These are phyloP conservation scores for Podospora australis DNA, from an alignment of 495 filamentous ascomycete genomes.

Conservation along the genomic window DNA sequence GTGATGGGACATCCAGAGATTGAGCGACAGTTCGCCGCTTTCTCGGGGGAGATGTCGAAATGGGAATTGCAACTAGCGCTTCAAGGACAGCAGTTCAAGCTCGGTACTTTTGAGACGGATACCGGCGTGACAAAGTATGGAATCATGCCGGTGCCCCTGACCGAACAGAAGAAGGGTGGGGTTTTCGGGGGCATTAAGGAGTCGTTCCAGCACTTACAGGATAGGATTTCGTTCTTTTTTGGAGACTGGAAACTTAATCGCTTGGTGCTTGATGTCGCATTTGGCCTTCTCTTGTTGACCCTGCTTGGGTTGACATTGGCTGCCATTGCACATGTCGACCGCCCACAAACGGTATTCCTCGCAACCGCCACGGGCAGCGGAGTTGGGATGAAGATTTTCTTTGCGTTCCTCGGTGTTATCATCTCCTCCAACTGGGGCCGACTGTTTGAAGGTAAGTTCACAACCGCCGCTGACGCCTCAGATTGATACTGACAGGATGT, in stretches of 20 bases:
- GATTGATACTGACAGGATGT: not conserved
- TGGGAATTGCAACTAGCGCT: conserved; percentile 12
- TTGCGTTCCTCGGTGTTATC: conserved; percentile 14
- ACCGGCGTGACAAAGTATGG: conserved; percentile 17
- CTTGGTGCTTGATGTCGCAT: conserved; percentile 10
- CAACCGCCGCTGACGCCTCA: not conserved
- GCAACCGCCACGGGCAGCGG: conserved; percentile 2
- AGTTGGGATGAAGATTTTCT: conserved; percentile 13
- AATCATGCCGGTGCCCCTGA: conserved; percentile 18
- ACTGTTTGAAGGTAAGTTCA: conserved; percentile 11
- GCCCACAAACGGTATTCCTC: conserved; percentile 11
- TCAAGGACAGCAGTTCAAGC: conserved; percentile 16
- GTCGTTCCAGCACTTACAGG: no score
- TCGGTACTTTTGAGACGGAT: conserved; percentile 16
- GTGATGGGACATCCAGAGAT: conserved; percentile 27
- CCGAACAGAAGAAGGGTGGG: conserved; percentile 1
- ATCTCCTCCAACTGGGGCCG: conserved; percentile 18
- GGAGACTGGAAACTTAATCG: conserved; percentile 13
- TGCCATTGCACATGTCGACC: conserved; percentile 11
- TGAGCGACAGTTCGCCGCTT: conserved; percentile 14
- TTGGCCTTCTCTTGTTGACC: conserved; percentile 9
- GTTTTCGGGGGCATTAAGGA: not conserved
- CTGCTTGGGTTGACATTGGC: conserved; percentile 16
- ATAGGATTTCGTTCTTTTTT: not conserved
- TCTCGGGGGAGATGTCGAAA: conserved; percentile 17